Evolutionary conservation across 2,329 filamentous ascomycete species (phyloP).

Genomic region (Pyrenophora teres): DNA sequence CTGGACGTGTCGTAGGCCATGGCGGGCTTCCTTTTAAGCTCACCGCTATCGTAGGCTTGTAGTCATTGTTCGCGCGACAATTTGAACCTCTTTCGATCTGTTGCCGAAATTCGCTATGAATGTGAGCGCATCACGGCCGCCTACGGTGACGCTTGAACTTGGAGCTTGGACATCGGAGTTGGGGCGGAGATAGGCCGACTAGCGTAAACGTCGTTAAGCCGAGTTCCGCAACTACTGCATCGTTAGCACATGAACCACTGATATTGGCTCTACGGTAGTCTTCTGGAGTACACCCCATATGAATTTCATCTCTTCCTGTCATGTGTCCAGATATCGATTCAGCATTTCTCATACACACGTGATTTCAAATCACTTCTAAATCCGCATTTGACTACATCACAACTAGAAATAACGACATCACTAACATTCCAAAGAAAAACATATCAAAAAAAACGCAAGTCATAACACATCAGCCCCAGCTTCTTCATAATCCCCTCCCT

Average conservation of each 20-base stretch:
- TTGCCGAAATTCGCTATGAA: conserved; percentile 7
- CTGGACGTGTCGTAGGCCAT: conserved; percentile 75
- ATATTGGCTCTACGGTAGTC: too few relatives aligned
- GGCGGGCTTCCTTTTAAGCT: conserved; percentile 10
- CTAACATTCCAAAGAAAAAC: too few relatives aligned
- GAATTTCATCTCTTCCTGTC: too few relatives aligned
- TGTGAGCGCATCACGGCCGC: conserved; percentile 2
- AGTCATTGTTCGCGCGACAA: conserved; percentile 17
- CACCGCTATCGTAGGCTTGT: conserved; percentile 15
- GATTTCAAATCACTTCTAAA: too few relatives aligned
- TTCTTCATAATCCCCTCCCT: background rate
- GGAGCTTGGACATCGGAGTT: conserved; percentile 15
- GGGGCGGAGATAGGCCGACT: conserved; percentile 12
- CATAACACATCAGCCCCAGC: too few relatives aligned
- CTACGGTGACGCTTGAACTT: conserved; percentile 8
- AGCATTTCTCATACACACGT: too few relatives aligned
- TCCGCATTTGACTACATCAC: too few relatives aligned
- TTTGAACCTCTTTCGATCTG: conserved; percentile 1
- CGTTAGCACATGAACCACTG: too few relatives aligned
- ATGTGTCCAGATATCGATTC: too few relatives aligned
- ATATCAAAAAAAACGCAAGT: too few relatives aligned
- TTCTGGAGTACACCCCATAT: too few relatives aligned
- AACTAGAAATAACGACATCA: too few relatives aligned
- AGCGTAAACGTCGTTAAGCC: conserved; percentile 6
- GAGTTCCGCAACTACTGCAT: background rate